Evolutionary conservation across 164 flowering plant species (phyloP), one percentile per base, ranked within the genome.

Genomic region (Sextonia rubra): DNA sequence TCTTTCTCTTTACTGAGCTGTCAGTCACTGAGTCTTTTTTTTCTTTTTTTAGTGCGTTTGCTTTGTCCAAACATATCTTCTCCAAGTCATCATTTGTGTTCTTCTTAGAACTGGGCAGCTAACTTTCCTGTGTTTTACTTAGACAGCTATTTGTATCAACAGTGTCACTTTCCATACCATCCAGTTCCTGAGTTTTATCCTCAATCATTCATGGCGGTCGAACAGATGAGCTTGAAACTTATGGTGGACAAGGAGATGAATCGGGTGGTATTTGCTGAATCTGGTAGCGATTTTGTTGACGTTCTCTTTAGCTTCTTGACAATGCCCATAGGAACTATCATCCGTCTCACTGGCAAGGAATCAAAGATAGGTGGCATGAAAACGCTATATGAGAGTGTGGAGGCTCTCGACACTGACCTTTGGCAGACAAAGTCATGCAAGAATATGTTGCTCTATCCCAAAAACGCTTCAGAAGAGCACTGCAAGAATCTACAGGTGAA

Each of bases 271-370:
- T 69, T 49, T 32, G 77, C 65, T 0, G 77, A 69, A 48, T 26
- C 69, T n/a, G 52, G 32, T 11, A 47, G 22, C 4, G 77, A 75
- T 23, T 70, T 75, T 15, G 73, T 69, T 2, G 77, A 75, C 24
- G 12, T 75, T n/a, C 77, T 75, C 64, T 30, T 75, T 30, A 70
- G 77, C 37, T 71, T 75, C 71, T 26, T 75, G 37, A 24, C 73
- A 17, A 1, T 65, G 14, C 74, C 78, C 3, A 24, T 70, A 1
- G 66, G 66, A 20, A 12, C 66, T 24, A 47, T 58, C 8, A 17
- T 44, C 44, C 30, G 47, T 49, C 30, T 69, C 20, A 12, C 18
- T 11, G 48, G 48, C 18, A 44, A 58, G 12, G 22, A 70, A 37
- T 55, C 73, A 2, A 26, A 32, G 14, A 9, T 56, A 1, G 78